These are phyloP conservation scores for Yarrowia porcina DNA, from an alignment of 805 yeast species.

Conservation along the genomic window DNA sequence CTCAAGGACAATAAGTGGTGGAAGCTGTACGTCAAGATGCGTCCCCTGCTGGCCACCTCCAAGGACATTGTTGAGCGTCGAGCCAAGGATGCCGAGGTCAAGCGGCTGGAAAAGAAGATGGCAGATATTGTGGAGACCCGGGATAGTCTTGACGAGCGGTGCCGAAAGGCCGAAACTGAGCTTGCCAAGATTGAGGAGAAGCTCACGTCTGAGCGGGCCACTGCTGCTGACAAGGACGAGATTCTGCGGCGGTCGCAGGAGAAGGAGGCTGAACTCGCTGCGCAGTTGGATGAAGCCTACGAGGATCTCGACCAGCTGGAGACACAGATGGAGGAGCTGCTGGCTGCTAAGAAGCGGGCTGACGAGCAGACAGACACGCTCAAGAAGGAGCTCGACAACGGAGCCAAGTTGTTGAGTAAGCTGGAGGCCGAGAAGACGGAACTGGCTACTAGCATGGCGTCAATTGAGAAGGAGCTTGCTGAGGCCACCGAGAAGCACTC, in stretches of 20 bases:
- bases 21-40: slow-evolving; percentile 61
- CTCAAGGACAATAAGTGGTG: slow-evolving; percentile 71
- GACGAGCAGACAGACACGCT: slow-evolving; percentile 37
- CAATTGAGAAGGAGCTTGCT: slow-evolving; percentile 36
- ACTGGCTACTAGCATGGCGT: slow-evolving; percentile 36
- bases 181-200: slow-evolving; percentile 36
- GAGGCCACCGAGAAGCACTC: slow-evolving; percentile 29
- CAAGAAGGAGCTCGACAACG: slow-evolving; percentile 39
- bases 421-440: slow-evolving; percentile 40
- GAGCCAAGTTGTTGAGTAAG: slow-evolving; percentile 38
- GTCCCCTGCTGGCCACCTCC: slow-evolving; percentile 69
- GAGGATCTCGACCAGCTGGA: slow-evolving; percentile 39
- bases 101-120: slow-evolving; percentile 36
- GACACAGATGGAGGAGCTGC: slow-evolving; percentile 36
- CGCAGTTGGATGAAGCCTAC: slow-evolving; percentile 34
- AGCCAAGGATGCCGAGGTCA: slow-evolving; percentile 38
- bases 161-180: slow-evolving; percentile 34
- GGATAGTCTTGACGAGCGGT: slow-evolving; percentile 35
- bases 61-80: slow-evolving; percentile 57
- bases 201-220: slow-evolving; percentile 43
- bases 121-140: slow-evolving; percentile 32
- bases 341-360: slow-evolving; percentile 37
- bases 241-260: slow-evolving; percentile 45
- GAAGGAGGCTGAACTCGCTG: slow-evolving; percentile 41
- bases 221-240: slow-evolving; percentile 48